Evolutionary conservation across 495 filamentous ascomycete species (phyloP).

Genomic region (Podospora appendiculata): DNA sequence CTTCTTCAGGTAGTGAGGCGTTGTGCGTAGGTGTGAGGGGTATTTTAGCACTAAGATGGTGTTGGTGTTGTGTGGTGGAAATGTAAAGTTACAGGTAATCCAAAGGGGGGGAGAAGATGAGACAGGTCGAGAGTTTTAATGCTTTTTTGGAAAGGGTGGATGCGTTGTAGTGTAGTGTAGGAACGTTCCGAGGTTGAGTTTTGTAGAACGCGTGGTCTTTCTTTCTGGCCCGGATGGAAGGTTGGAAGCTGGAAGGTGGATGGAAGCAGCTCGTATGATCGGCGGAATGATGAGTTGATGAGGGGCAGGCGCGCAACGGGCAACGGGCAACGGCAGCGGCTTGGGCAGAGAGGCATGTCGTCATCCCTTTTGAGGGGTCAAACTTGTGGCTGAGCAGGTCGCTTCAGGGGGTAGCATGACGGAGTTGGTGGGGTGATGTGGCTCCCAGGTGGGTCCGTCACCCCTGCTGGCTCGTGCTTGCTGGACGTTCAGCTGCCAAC

Average conservation of each 20-base stretch:
- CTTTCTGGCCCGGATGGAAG: not conserved
- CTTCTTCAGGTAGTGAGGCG: not conserved
- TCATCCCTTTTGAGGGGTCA: conserved; percentile 16
- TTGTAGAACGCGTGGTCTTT: not conserved
- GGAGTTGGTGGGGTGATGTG: not conserved
- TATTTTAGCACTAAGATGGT: not conserved
- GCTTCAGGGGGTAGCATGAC: not conserved
- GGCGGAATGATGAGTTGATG: not conserved
- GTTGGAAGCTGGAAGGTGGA: not conserved
- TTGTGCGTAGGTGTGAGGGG: not conserved
- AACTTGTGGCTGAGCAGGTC: conserved; percentile 10
- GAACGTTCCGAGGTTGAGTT: not conserved
- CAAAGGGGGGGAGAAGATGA: not conserved
- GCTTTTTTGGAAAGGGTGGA: not conserved
- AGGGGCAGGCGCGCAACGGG: conserved; percentile 1
- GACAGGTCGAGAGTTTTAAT: not conserved
- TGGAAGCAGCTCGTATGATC: not conserved
- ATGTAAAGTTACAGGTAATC: not conserved
- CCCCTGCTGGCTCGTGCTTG: not conserved
- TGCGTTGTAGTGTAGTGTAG: not conserved
- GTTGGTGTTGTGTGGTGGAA: not conserved
- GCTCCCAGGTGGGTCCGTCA: not conserved
- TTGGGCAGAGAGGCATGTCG: conserved; percentile 14
- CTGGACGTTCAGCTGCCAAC: not conserved
- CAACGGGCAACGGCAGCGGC: not conserved